phyloP scores from a whole-genome alignment of 805 yeast species.

The Nakazawaea laoshanensis region DNA sequence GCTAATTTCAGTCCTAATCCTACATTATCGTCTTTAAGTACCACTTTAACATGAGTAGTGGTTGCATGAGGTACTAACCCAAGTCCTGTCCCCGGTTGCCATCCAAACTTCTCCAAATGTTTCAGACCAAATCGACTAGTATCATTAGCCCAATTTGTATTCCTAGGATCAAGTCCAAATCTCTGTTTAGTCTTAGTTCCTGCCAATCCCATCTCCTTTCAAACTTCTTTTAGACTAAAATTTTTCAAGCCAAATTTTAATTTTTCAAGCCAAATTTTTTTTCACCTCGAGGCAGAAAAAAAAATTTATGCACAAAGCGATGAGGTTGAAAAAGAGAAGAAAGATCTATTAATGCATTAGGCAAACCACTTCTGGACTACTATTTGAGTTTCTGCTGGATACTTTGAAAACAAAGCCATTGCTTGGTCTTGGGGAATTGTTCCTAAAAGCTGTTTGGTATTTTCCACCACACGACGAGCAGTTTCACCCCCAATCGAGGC shows the following conservation, averaged over 20 bases:
- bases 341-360: no score
- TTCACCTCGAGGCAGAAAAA: no score
- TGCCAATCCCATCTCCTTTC: conserved; percentile 61
- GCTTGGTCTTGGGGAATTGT: conserved; percentile 65
- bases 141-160: conserved; percentile 90
- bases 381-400: conserved; percentile 52
- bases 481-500: conserved; percentile 60
- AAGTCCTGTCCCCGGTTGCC: conserved; percentile 88
- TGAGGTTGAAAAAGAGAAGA: no score
- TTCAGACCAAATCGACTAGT: conserved; percentile 80
- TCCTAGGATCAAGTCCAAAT: conserved; percentile 89
- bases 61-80: conserved; percentile 64
- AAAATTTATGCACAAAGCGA: no score
- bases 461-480: conserved; percentile 55
- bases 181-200: conserved; percentile 75
- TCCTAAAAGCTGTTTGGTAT: conserved; percentile 57
- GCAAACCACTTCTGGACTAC: conserved; percentile 54
- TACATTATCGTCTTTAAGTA: conserved; percentile 69
- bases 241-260: conserved; percentile 1
- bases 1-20: conserved; percentile 87
- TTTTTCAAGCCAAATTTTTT: background rate
- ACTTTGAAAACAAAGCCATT: conserved; percentile 49
- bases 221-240: background rate
- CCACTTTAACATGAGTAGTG: conserved; percentile 77
- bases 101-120: conserved; percentile 74